phyloP scores from a whole-genome alignment of 371 early-diverging fungal genomes.

The Smittium mucronatum region DNA sequence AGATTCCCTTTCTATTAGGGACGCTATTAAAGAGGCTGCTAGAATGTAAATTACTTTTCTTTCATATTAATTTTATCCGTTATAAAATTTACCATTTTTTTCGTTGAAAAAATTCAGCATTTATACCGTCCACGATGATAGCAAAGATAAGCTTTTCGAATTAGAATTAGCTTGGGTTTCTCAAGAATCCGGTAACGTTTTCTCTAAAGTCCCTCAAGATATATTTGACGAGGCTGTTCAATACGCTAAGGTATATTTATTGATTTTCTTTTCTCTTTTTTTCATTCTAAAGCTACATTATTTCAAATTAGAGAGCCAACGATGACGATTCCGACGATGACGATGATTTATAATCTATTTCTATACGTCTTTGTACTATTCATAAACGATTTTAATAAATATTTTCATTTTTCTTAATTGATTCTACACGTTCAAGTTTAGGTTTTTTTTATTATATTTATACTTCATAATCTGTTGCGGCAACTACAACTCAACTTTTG shows the following conservation, averaged over 20 bases:
- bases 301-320: background rate
- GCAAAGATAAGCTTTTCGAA: conserved; percentile 95
- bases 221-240: conserved; percentile 68
- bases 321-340: background rate
- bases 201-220: conserved; percentile 78
- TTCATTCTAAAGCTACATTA: background rate
- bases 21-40: conserved; percentile 90
- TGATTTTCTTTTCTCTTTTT: background rate
- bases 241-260: conserved; percentile 17
- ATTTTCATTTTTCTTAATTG: background rate
- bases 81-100: conserved; percentile 11
- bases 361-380: background rate
- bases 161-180: conserved; percentile 93
- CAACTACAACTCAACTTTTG: no score
- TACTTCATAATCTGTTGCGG: no score
- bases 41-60: conserved; percentile 49
- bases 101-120: conserved; percentile 42
- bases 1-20: conserved; percentile 63
- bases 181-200: conserved; percentile 61
- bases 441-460: no score
- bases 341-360: conserved; percentile 1
- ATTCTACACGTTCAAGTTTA: no score
- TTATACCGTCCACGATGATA: conserved; percentile 87
- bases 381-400: background rate
- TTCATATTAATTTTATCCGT: conserved; percentile 21